These are phyloP conservation scores for Tolypocladium album DNA, from an alignment of 2,329 filamentous ascomycete genomes.

Conservation along the genomic window DNA sequence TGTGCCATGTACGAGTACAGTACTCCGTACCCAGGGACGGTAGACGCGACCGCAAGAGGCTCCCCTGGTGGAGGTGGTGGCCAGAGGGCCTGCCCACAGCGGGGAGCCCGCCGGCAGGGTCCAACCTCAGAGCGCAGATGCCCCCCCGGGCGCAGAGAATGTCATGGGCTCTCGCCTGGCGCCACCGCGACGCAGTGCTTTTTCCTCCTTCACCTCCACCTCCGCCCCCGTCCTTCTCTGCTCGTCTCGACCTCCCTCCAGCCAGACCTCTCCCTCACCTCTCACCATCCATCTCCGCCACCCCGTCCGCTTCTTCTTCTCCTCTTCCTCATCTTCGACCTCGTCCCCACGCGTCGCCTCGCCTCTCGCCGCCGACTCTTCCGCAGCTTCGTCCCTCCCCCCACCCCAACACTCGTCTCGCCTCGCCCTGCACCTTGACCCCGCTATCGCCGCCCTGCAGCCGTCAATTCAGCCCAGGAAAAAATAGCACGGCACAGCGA, in stretches of 20 bases:
- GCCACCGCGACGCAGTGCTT: conserved; percentile 3
- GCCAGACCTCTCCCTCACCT: conserved; percentile 11
- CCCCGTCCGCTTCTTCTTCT: conserved; percentile 5
- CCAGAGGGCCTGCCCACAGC: neutral
- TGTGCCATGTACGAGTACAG: neutral
- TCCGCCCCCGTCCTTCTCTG: conserved; percentile 11
- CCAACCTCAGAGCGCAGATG: neutral
- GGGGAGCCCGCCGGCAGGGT: neutral
- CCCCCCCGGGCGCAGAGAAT: neutral
- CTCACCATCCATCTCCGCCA: conserved; percentile 11
- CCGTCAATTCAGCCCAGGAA: conserved; percentile 2
- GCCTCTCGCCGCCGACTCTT: conserved; percentile 4
- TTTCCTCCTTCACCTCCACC: conserved; percentile 11
- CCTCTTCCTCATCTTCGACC: conserved; percentile 10
- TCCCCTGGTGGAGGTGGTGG: neutral
- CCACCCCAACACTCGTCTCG: conserved; percentile 5
- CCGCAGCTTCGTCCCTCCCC: conserved; percentile 3
- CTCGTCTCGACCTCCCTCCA: conserved; percentile 1
- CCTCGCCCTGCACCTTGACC: conserved; percentile 9
- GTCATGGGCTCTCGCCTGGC: conserved; percentile 1
- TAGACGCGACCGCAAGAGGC: neutral
- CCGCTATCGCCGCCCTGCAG: conserved; percentile 10
- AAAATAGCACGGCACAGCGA: neutral
- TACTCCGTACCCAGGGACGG: neutral
- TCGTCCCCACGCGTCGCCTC: conserved; percentile 4